These are phyloP conservation scores for Yamadazyma dushanensis DNA, from an alignment of 1,139 yeast genomes.

Conservation along the genomic window DNA sequence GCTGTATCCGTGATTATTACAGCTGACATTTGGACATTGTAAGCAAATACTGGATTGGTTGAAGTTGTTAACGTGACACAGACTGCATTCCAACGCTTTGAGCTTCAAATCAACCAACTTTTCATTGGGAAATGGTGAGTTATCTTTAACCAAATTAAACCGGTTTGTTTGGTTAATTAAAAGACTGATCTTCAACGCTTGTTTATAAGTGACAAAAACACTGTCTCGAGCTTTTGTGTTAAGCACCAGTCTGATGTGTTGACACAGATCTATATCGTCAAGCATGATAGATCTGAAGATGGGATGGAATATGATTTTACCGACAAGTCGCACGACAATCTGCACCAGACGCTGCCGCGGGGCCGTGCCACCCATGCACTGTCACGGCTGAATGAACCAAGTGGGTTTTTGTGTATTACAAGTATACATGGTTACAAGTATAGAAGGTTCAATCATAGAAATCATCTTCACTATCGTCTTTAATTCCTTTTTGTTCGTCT, in stretches of 20 bases:
- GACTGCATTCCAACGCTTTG: conserved; percentile 49
- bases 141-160: conserved; percentile 33
- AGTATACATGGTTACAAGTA: neutral
- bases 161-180: conserved; percentile 23
- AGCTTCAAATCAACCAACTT: conserved; percentile 41
- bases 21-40: conserved; percentile 83
- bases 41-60: conserved; percentile 65
- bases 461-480: conserved; percentile 38
- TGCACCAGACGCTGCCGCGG: neutral
- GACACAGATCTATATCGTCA: conserved; percentile 41
- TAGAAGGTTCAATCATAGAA: conserved; percentile 40
- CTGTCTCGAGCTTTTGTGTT: conserved; percentile 55
- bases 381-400: neutral
- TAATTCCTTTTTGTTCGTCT: conserved; percentile 52
- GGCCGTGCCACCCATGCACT: neutral
- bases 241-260: conserved; percentile 54
- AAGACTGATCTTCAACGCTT: conserved; percentile 52
- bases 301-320: neutral
- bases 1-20: conserved; percentile 58
- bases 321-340: too few relatives aligned
- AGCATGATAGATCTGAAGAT: conserved; percentile 11
- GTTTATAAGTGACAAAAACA: conserved; percentile 56
- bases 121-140: conserved; percentile 26
- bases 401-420: too few relatives aligned
- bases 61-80: conserved; percentile 47